A percentile compares a stretch with the other conserved stretches of the same genome.
These are phyloP conservation scores for Talaromyces sp. DNA, from an alignment of 2,329 filamentous ascomycete species.

Conservation along the genomic window DNA sequence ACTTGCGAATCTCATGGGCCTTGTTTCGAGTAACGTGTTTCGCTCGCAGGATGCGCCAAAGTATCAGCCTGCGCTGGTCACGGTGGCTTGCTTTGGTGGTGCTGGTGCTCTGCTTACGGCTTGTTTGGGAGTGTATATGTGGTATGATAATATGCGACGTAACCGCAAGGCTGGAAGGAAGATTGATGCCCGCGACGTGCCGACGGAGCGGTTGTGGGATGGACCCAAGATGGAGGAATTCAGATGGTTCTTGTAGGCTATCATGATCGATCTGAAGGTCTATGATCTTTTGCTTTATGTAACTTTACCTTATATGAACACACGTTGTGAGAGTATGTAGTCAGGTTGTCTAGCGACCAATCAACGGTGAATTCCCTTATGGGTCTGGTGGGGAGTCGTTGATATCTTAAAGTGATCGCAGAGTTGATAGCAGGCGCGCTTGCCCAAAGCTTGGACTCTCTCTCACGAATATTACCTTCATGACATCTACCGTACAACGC, in stretches of 20 bases:
- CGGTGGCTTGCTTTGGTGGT: slow-evolving; percentile 53
- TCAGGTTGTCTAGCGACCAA: background rate
- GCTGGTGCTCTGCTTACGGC: slow-evolving; percentile 55
- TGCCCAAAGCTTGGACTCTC: background rate
- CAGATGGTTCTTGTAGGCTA: slow-evolving; percentile 52
- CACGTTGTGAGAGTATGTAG: background rate
- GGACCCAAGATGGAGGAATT: slow-evolving; percentile 55
- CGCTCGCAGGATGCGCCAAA: slow-evolving; percentile 61
- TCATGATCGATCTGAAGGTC: background rate
- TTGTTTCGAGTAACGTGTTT: slow-evolving; percentile 68
- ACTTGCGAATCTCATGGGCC: slow-evolving; percentile 71
- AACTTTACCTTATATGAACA: background rate
- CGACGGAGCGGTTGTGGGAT: slow-evolving; percentile 55
- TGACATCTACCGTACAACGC: slow-evolving; percentile 11
- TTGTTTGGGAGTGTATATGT: slow-evolving; percentile 62
- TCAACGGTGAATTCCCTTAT: background rate
- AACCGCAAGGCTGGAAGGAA: slow-evolving; percentile 56
- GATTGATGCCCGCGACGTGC: slow-evolving; percentile 55
- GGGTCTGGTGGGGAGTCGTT: background rate
- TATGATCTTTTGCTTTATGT: background rate
- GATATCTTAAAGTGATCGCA: background rate
- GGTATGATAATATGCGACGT: slow-evolving; percentile 61
- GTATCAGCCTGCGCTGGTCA: slow-evolving; percentile 64
- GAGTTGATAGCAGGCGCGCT: background rate
- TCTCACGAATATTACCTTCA: background rate